A percentile compares a stretch with the other conserved stretches of the same genome.
Evolutionary conservation across 2,329 filamentous ascomycete genomes (phyloP).

Genomic region (Magnaporthiopsis rhizophila): DNA sequence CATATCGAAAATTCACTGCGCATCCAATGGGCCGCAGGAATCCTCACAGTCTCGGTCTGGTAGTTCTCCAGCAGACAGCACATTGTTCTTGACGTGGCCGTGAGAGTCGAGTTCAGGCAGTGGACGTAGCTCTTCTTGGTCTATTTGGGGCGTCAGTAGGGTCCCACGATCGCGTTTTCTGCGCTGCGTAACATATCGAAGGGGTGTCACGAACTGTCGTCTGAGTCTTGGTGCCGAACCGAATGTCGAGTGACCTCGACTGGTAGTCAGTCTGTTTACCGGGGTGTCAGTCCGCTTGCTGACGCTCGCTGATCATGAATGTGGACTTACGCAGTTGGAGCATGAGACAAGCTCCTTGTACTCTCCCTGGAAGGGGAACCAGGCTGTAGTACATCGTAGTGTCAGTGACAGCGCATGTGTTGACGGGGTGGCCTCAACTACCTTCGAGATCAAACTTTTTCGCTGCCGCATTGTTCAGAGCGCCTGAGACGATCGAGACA

Average conservation of each 20-base stretch:
- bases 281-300: not conserved
- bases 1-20: not conserved
- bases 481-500: slow-evolving; percentile 91
- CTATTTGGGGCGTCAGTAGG: not conserved
- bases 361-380: slow-evolving; percentile 93
- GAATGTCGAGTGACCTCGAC: slow-evolving; percentile 85
- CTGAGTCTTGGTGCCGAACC: slow-evolving; percentile 80
- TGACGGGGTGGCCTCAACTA: slow-evolving; percentile 51
- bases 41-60: slow-evolving; percentile 69
- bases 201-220: slow-evolving; percentile 30
- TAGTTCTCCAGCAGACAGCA: slow-evolving; percentile 97
- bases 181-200: no score
- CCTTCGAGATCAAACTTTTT: slow-evolving; percentile 97
- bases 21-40: slow-evolving; percentile 20
- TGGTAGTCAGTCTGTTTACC: slow-evolving; percentile 45
- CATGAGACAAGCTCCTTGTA: slow-evolving; percentile 98
- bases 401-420: not conserved
- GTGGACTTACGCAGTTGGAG: slow-evolving; percentile 65
- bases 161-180: not conserved
- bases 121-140: slow-evolving; percentile 87
- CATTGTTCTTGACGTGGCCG: slow-evolving; percentile 28
- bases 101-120: slow-evolving; percentile 62
- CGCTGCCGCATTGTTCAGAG: slow-evolving; percentile 73
- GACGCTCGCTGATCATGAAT: not conserved
- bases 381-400: slow-evolving; percentile 35